Evolutionary conservation across 768 basidiomycete species (phyloP).

Genomic region (Pholiota microspora): DNA sequence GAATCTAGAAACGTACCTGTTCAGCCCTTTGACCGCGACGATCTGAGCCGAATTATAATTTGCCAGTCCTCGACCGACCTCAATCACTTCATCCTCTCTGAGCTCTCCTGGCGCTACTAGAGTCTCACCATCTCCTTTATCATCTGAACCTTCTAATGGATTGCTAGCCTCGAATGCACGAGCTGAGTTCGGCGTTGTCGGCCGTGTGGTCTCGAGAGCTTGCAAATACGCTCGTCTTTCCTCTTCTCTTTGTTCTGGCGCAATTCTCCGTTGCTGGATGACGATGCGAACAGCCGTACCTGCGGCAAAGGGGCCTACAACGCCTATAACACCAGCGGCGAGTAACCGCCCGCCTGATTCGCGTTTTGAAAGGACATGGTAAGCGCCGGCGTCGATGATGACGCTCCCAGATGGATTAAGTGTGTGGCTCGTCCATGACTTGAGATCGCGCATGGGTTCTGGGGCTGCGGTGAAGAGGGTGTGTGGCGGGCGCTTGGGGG

Average conservation of each 20-base stretch:
- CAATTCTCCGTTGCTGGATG: constrained; percentile 35
- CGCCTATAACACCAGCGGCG: constrained; percentile 86
- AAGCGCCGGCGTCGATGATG: constrained; percentile 87
- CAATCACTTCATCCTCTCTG: constrained; percentile 65
- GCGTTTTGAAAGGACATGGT: constrained; percentile 77
- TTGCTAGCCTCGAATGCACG: constrained; percentile 31
- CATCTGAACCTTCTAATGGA: constrained; percentile 14
- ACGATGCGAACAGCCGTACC: constrained; percentile 92
- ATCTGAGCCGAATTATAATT: constrained; percentile 97
- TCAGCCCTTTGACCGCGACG: constrained; percentile 79
- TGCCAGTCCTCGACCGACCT: constrained; percentile 91
- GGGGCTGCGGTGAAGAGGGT: constrained; percentile 81
- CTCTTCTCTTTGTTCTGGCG: constrained; percentile 26
- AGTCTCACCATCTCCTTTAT: constrained; percentile 2
- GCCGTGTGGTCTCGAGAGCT: constrained; percentile 45
- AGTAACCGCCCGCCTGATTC: constrained; percentile 90
- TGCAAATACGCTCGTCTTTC: constrained; percentile 33
- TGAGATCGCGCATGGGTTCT: constrained; percentile 78
- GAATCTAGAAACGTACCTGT: constrained; percentile 62
- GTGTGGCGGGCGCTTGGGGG: constrained; percentile 61
- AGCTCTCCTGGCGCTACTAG: constrained; percentile 24
- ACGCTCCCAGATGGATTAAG: constrained; percentile 86
- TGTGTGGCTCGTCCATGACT: constrained; percentile 97
- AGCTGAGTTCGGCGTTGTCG: constrained; percentile 50
- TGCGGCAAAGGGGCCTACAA: constrained; percentile 87